Conservation (phyloP, 2,329 filamentous ascomycete species). For the Aspergillus sp. region DNA sequence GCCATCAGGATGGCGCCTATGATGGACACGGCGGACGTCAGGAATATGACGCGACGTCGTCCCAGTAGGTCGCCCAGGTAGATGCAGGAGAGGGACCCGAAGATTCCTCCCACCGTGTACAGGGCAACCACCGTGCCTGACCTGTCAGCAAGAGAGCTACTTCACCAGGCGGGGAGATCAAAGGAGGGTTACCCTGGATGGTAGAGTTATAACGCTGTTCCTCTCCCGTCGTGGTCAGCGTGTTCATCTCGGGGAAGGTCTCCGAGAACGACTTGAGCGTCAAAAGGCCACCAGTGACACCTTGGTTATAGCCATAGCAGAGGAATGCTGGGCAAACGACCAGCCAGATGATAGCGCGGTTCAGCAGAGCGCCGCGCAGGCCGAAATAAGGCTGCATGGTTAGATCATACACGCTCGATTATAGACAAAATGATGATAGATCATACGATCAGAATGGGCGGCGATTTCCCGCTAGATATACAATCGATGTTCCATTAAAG, state of each 20-base stretch:
- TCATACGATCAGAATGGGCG: background rate
- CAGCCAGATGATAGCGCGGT: slow-evolving; percentile 23
- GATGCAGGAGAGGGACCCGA: slow-evolving; percentile 47
- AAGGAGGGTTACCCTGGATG: slow-evolving; percentile 36
- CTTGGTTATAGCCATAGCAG: slow-evolving; percentile 55
- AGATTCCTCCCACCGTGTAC: slow-evolving; percentile 47
- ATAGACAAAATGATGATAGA: background rate
- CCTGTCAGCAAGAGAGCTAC: background rate
- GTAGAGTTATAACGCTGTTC: slow-evolving; percentile 41
- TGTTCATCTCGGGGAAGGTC: slow-evolving; percentile 52
- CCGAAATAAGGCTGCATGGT: slow-evolving; percentile 20
- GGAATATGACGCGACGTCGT: slow-evolving; percentile 44
- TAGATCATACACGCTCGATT: background rate
- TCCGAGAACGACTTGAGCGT: slow-evolving; percentile 62
- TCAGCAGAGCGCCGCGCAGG: slow-evolving; percentile 22
- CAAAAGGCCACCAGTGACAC: slow-evolving; percentile 54
- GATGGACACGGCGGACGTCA: slow-evolving; percentile 38
- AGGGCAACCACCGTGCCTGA: slow-evolving; percentile 42
- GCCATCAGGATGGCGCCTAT: slow-evolving; percentile 48
- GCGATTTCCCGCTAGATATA: background rate
- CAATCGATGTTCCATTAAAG: background rate
- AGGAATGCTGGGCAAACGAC: slow-evolving; percentile 34
- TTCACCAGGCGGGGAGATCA: background rate
- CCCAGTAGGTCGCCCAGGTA: slow-evolving; percentile 48
- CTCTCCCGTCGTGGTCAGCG: slow-evolving; percentile 41